Evolutionary conservation across 2,329 filamentous ascomycete species (phyloP).

Genomic region (Colletotrichum tropicicola): DNA sequence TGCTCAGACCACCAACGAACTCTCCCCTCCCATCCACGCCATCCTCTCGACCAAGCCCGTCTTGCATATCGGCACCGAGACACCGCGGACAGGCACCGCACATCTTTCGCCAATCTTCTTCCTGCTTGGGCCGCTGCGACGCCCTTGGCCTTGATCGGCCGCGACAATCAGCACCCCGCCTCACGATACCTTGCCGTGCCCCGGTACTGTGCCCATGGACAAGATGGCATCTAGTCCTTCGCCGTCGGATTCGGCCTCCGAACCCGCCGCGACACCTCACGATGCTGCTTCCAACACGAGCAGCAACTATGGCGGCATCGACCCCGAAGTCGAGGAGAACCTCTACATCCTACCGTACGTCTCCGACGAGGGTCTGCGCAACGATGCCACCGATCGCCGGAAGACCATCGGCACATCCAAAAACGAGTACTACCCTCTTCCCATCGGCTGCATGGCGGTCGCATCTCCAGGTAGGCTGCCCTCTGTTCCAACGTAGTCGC

Average conservation of each 20-base stretch:
- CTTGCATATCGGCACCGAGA: not conserved
- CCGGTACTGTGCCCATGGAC: not conserved
- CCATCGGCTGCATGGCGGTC: not conserved
- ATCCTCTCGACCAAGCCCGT: not conserved
- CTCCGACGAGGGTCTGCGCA: conserved; percentile 34
- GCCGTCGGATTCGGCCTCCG: not conserved
- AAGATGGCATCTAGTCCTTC: conserved; percentile 19
- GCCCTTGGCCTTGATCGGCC: not conserved
- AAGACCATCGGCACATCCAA: conserved; percentile 24
- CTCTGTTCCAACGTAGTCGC: no score
- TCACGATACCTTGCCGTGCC: not conserved
- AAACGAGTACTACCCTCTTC: conserved; percentile 27
- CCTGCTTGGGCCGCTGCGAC: not conserved
- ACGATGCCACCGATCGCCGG: conserved; percentile 31
- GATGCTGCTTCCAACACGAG: conserved; percentile 1
- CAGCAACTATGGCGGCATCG: conserved; percentile 43
- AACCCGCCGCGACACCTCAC: not conserved
- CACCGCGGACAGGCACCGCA: not conserved
- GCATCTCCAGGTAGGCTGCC: not conserved
- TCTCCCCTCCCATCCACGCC: not conserved
- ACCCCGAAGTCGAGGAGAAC: conserved; percentile 46
- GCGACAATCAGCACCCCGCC: not conserved
- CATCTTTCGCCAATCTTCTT: not conserved
- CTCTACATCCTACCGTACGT: conserved; percentile 40
- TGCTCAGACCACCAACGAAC: not conserved